phyloP scores from a whole-genome alignment of 306 rosid species.

The Rosa chinensis region DNA sequence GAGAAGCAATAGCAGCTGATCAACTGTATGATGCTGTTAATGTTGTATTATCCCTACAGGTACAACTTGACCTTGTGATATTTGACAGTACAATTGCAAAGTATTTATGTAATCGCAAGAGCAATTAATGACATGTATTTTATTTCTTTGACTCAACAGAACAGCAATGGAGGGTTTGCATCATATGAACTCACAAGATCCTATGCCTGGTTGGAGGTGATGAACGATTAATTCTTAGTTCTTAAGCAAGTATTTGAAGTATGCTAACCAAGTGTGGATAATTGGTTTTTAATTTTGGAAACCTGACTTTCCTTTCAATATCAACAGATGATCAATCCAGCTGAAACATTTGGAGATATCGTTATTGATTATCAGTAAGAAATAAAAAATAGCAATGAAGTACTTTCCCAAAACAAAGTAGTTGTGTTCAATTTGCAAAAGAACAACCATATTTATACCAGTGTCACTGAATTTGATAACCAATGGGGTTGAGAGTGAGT shows the following conservation, averaged over 20 bases:
- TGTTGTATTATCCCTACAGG: slow-evolving; percentile 68
- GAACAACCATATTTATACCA: neutral
- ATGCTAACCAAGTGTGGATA: neutral
- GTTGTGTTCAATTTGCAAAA: neutral
- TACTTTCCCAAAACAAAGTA: neutral
- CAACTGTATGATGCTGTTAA: slow-evolving; percentile 52
- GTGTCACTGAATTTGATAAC: neutral
- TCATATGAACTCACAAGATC: slow-evolving; percentile 90
- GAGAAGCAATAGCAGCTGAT: slow-evolving; percentile 40
- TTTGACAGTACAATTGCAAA: neutral
- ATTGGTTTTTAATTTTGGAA: neutral
- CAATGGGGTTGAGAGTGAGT: no score
- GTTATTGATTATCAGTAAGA: slow-evolving; percentile 74
- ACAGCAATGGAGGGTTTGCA: slow-evolving; percentile 71
- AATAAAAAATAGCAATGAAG: neutral
- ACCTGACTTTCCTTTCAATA: neutral
- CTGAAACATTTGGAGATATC: slow-evolving; percentile 61
- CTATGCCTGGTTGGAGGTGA: slow-evolving; percentile 67
- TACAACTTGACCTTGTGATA: slow-evolving; percentile 13
- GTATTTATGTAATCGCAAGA: neutral
- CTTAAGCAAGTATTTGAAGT: neutral
- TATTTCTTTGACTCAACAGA: slow-evolving; percentile 32
- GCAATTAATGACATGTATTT: neutral
- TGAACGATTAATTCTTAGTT: neutral
- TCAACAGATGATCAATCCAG: slow-evolving; percentile 60